Evolutionary conservation across 169 alveolate species (phyloP).

Genomic region (Miamiensis avidus): DNA sequence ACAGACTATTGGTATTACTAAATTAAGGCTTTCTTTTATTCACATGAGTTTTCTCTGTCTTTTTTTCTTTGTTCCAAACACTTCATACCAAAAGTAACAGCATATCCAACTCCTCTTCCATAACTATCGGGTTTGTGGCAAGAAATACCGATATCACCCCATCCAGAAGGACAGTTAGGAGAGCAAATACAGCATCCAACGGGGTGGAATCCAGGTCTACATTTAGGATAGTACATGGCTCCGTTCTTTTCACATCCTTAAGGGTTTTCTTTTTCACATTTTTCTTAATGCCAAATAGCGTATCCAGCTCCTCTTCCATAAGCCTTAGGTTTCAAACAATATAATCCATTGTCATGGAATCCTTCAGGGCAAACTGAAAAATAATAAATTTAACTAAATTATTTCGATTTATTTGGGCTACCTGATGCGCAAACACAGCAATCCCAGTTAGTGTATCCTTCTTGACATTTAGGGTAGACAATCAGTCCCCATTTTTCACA

Average conservation of each 20-base stretch:
- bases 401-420: conserved; percentile 18
- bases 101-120: too few species aligned
- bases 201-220: conserved; percentile 28
- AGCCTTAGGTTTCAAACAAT: too few species aligned
- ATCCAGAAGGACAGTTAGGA: conserved; percentile 27
- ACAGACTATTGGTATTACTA: too few species aligned
- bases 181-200: too few species aligned
- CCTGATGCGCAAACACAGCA: conserved; percentile 18
- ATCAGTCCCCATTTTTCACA: conserved; percentile 32
- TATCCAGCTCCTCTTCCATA: too few species aligned
- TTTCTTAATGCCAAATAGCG: too few species aligned
- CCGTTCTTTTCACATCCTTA: conserved; percentile 42
- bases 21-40: too few species aligned
- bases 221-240: conserved; percentile 27
- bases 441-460: conserved; percentile 29
- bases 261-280: conserved; percentile 29
- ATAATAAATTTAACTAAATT: conserved; percentile 12
- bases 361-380: conserved; percentile 28
- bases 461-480: conserved; percentile 25
- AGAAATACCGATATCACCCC: conserved; percentile 35
- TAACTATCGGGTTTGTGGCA: conserved; percentile 34
- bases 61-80: too few species aligned
- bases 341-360: too few species aligned
- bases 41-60: too few species aligned
- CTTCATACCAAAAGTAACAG: too few species aligned